Evolutionary conservation across 225 moss, liverwort and hornwort species (phyloP).

Genomic region (Ulota crispa): DNA sequence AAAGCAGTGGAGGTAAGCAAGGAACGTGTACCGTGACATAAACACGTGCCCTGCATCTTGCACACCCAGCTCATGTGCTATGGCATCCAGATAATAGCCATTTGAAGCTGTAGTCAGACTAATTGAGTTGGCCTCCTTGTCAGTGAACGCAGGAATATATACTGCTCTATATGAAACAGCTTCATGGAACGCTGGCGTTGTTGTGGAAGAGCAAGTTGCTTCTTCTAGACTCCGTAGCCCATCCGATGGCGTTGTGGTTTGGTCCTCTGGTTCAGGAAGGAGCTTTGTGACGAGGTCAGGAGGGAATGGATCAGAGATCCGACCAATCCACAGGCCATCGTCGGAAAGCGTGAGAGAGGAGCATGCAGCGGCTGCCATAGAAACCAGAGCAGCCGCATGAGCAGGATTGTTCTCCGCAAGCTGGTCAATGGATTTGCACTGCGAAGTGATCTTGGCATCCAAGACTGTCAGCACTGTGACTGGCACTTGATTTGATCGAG

Average conservation of each 20-base stretch:
- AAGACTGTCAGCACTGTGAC: conserved; percentile 67
- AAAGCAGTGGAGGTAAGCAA: neutral
- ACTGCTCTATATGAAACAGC: conserved; percentile 47
- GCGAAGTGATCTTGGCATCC: conserved; percentile 79
- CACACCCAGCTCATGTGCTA: conserved; percentile 70
- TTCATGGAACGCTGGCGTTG: conserved; percentile 20
- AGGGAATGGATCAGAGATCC: conserved; percentile 45
- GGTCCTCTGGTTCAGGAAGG: conserved; percentile 18
- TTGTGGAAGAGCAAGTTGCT: conserved; percentile 21
- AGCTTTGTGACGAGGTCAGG: conserved; percentile 58
- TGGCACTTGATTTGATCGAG: conserved; percentile 70
- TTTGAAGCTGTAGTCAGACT: conserved; percentile 46
- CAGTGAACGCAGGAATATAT: conserved; percentile 62
- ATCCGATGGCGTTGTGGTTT: neutral
- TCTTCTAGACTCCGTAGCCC: conserved; percentile 20
- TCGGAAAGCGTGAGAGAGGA: conserved; percentile 59
- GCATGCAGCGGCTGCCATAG: conserved; percentile 68
- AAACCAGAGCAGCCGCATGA: conserved; percentile 74
- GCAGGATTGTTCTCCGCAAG: conserved; percentile 77
- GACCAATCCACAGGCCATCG: conserved; percentile 72
- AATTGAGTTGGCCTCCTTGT: conserved; percentile 42
- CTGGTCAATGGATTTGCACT: conserved; percentile 76
- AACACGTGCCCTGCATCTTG: conserved; percentile 77
- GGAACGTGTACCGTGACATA: conserved; percentile 64
- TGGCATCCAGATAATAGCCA: conserved; percentile 73